A percentile compares a stretch with the other conserved stretches of the same genome.
These are phyloP conservation scores for Cercospora janseana DNA, from an alignment of 2,329 filamentous ascomycete species.

Conservation along the genomic window DNA sequence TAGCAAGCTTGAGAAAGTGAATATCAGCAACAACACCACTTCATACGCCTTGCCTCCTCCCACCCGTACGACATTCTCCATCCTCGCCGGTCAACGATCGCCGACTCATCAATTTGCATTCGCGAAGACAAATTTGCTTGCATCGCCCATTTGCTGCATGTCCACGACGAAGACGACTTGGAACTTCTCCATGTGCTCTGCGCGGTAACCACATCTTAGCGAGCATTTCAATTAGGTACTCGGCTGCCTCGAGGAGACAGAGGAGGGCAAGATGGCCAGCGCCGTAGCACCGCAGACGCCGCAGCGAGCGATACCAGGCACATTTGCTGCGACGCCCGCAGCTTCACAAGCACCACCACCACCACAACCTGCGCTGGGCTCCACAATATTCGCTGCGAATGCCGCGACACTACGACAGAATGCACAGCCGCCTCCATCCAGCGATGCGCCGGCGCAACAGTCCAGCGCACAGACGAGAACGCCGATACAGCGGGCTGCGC, in stretches of 20 bases:
- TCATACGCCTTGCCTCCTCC: not conserved
- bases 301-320: slow-evolving; percentile 70
- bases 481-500: slow-evolving; percentile 75
- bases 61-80: not conserved
- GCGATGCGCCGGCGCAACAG: slow-evolving; percentile 17
- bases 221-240: not conserved
- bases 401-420: slow-evolving; percentile 33
- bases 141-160: slow-evolving; percentile 12
- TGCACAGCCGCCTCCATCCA: slow-evolving; percentile 23
- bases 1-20: not conserved
- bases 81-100: not conserved
- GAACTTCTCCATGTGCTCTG: slow-evolving; percentile 4
- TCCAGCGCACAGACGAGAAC: slow-evolving; percentile 17
- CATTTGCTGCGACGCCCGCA: slow-evolving; percentile 73
- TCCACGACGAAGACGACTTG: slow-evolving; percentile 8
- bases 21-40: not conserved
- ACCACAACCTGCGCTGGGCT: slow-evolving; percentile 12
- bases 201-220: not conserved
- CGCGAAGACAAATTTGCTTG: not conserved
- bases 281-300: slow-evolving; percentile 53
- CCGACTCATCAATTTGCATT: not conserved
- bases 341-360: slow-evolving; percentile 27
- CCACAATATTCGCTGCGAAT: slow-evolving; percentile 37
- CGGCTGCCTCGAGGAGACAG: not conserved
- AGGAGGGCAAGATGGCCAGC: slow-evolving; percentile 29